Base-by-base conservation (phyloP, 1,284 basidiomycete genomes). In the Naganishia albida region DNA sequence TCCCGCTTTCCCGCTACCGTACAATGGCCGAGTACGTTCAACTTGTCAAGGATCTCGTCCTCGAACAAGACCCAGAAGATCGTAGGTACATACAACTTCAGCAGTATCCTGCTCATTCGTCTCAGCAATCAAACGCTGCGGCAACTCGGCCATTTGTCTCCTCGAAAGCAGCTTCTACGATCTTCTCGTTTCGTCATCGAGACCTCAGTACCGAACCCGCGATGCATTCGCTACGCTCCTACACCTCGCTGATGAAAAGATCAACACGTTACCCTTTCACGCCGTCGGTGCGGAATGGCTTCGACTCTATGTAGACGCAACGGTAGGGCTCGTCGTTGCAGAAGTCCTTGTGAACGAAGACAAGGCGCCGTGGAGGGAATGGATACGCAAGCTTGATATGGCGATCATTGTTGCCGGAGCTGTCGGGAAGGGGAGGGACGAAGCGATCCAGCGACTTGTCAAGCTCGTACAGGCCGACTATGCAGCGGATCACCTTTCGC, bases 321-420 rank as follows among this genome's bases (percentile, higher is more conserved):
- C 72, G 0, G 59, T 82, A 0, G 67, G 80, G 7, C 68, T 55
- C 13, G 69, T 63, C 13, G 64, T 72, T 0, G 43, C 59, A 10
- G 13, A 7, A 13, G 56, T 43, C 8, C 23, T 23, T 39, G 42
- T 26, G 15, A 53, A 54, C 23, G 25, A 56, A 15, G 57, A 20
- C 46, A 26, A 26, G 2, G n/a, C 34, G 10, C 8, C 28, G 28
- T 72, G 69, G 71, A 26, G 62, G 26, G 65, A 70, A 1, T 62
- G 67, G 3, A 82, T 95, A 42, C 78, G 81, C 6, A 78, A 82
- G 15, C 80, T 97, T 34, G 94, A 98, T 73, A 82, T 82, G 71
- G 87, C 88, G 1, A 87, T 95, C 69, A 87, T 97, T 70, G 83
- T 95, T 50, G 88, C 92, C 8, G 93, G 93, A 0, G 86, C 87